Evolutionary conservation across 2,329 filamentous ascomycete species (phyloP).

Genomic region (Knoxdaviesia capensis): DNA sequence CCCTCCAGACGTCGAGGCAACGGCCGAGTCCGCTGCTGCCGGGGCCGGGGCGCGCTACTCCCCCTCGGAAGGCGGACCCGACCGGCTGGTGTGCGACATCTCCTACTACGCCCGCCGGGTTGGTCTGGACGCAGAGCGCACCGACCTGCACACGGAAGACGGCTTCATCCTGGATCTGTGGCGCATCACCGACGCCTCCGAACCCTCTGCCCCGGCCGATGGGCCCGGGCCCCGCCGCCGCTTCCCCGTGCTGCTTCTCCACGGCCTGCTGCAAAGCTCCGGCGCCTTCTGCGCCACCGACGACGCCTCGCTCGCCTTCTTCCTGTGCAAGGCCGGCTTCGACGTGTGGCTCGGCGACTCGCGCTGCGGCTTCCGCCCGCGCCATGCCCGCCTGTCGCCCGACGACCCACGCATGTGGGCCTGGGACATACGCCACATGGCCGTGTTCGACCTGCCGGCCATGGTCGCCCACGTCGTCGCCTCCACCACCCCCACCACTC

Average conservation of each 20-base stretch:
- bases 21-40: no score
- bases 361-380: conserved; percentile 64
- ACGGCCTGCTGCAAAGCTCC: conserved; percentile 71
- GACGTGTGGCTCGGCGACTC: conserved; percentile 96
- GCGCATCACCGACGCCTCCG: conserved; percentile 73
- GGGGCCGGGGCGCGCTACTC: conserved; percentile 26
- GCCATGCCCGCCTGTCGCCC: conserved; percentile 50
- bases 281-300: conserved; percentile 84
- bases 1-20: conserved; percentile 17
- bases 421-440: conserved; percentile 93
- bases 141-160: conserved; percentile 79
- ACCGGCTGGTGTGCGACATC: conserved; percentile 60
- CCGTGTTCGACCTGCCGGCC: conserved; percentile 69
- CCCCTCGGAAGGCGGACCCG: conserved; percentile 61
- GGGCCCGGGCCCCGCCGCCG: conserved; percentile 15
- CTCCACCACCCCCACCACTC: conserved; percentile 33
- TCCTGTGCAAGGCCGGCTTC: conserved; percentile 76
- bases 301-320: conserved; percentile 77
- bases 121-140: conserved; percentile 66
- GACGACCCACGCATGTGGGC: conserved; percentile 84
- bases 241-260: conserved; percentile 73
- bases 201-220: not conserved
- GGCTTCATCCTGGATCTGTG: conserved; percentile 78
- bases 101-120: conserved; percentile 75
- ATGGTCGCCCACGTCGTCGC: conserved; percentile 59